Conservation (phyloP, 2,329 filamentous ascomycete genomes). For the Juglanconis juglandina region DNA sequence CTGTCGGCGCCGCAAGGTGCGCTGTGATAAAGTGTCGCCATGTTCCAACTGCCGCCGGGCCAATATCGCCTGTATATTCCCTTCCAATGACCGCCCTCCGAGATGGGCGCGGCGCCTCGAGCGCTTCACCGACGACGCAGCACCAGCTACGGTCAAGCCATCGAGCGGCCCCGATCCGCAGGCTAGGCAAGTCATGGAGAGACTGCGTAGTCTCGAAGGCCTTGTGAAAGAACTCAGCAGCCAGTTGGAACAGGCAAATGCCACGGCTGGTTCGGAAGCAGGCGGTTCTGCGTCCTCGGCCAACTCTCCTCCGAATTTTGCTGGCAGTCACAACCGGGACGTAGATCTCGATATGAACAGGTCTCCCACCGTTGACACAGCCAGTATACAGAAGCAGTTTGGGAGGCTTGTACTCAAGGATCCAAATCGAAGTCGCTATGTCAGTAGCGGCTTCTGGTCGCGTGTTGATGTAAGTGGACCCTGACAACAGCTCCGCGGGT, state of each 20-base stretch:
- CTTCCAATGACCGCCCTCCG: constrained; percentile 47
- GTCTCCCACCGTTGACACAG: constrained; percentile 3
- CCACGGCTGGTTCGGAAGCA: constrained; percentile 22
- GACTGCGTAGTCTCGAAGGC: constrained; percentile 45
- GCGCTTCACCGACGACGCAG: constrained; percentile 31
- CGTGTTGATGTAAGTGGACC: constrained; percentile 45
- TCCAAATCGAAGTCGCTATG: constrained; percentile 40
- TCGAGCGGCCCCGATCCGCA: constrained; percentile 23
- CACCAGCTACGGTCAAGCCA: constrained; percentile 29
- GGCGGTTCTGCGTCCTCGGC: constrained; percentile 26
- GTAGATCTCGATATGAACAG: constrained; percentile 10
- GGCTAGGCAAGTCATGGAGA: constrained; percentile 42
- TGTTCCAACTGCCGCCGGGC: constrained; percentile 55
- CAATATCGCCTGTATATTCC: constrained; percentile 49
- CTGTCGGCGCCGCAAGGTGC: constrained; percentile 54
- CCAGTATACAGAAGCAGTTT: constrained; percentile 37
- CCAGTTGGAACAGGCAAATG: constrained; percentile 43
- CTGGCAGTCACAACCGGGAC: constrained; percentile 21
- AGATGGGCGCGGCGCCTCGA: constrained; percentile 53
- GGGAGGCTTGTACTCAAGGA: constrained; percentile 47
- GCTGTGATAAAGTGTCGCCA: constrained; percentile 54
- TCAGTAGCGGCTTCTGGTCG: constrained; percentile 54
- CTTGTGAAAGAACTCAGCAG: constrained; percentile 48
- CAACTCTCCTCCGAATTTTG: constrained; percentile 28
- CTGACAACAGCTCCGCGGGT: not conserved